phyloP scores from a whole-genome alignment of 2,329 filamentous ascomycete species.

The Talaromyces sp. region DNA sequence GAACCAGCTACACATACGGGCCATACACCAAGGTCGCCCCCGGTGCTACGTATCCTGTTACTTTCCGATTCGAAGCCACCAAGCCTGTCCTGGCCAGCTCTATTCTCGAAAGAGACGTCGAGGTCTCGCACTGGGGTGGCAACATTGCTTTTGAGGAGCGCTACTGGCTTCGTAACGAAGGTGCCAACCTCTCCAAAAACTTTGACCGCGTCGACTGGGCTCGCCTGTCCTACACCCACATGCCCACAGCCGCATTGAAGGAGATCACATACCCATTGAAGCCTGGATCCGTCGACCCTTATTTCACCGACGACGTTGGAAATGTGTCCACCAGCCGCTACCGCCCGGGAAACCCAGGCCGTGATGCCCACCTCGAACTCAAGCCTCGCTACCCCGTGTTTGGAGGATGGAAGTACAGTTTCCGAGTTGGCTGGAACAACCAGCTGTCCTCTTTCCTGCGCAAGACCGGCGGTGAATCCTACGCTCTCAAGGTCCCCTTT shows the following conservation, averaged over 20 bases:
- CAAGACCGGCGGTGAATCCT: constrained; percentile 59
- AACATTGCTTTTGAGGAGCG: constrained; percentile 94
- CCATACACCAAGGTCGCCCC: constrained; percentile 78
- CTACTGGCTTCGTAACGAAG: constrained; percentile 82
- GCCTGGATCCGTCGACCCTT: constrained; percentile 76
- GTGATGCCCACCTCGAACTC: constrained; percentile 79
- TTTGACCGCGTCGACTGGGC: constrained; percentile 77
- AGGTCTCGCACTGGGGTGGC: constrained; percentile 97
- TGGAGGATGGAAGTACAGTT: constrained; percentile 97
- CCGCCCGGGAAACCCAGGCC: constrained; percentile 61
- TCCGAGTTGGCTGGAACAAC: constrained; percentile 93
- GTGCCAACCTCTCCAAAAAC: constrained; percentile 67
- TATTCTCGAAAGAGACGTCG: constrained; percentile 80
- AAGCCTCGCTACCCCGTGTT: constrained; percentile 96
- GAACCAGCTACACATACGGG: constrained; percentile 82
- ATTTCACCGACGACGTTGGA: constrained; percentile 94
- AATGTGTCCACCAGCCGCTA: constrained; percentile 95
- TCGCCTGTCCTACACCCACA: constrained; percentile 64
- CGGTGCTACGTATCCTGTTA: constrained; percentile 66
- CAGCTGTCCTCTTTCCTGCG: constrained; percentile 74
- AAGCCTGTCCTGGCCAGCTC: constrained; percentile 80
- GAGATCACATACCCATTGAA: constrained; percentile 76
- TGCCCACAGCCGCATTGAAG: constrained; percentile 72
- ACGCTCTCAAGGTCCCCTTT: constrained; percentile 85
- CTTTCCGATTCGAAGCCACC: constrained; percentile 90